Evolutionary conservation across 1,284 basidiomycete genomes (phyloP), one percentile per base, ranked within the genome.

Genomic region (Leccinum solheimii): DNA sequence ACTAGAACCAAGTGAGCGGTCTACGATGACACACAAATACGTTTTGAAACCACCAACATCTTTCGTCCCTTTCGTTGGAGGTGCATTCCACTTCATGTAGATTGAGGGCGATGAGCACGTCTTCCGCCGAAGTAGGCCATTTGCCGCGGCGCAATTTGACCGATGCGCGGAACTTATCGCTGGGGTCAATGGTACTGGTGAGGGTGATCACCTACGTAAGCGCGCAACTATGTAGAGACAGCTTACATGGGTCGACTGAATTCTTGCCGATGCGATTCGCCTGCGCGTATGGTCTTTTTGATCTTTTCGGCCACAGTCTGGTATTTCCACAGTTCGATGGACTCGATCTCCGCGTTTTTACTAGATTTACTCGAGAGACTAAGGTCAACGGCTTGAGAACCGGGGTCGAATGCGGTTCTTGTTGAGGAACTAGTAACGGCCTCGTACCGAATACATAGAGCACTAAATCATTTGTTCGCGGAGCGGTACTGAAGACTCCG

Each of bases 351-450:
- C 40, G 9, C 10, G n/a, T 43, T 58, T 40, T 57, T 66, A 1
- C 1, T 11, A 21, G 64, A 68, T 27, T 36, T 48, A 16, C 19
- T 52, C 3, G 62, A 56, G 27, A 69, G 67, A 13, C 54, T 49
- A 1, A 68, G 34, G 7, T 52, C 48, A 9, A 66, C 57, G n/a
- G 36, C 67, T 68, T 50, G 64, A 30, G 9, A 8, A 51, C 10
- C 30, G 23, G 32, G 45, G 32, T 38, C 21, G 34, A 38, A 38
- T 1, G 7, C 8, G 14, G 27, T 11, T 7, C 49, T 43, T 48
- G 23, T 5, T 45, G 19, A 45, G 10, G 19, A 45, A 45, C 43
- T 45, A 45, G 19, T 21, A 13, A 45, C 3, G 19, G 5, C 0
- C 11, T 45, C 43, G 43, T 45, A 45, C 43, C 43, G 19, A 45